Evolutionary conservation across 192 early-diverging fungal genomes (phyloP).

Genomic region (Ambispora gerdemannii): DNA sequence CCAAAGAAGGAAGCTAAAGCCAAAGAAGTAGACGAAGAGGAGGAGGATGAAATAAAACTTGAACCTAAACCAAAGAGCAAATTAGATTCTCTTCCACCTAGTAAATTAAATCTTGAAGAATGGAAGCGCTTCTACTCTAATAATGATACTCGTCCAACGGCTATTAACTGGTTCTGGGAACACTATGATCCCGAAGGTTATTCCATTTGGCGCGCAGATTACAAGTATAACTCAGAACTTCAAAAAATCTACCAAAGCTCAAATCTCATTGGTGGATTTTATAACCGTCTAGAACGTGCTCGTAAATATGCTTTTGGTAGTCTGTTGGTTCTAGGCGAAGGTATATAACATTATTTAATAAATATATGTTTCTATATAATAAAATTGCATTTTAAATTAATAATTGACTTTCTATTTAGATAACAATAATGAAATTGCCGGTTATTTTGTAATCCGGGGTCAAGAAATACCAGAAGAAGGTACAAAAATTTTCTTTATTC

Average conservation of each 20-base stretch:
- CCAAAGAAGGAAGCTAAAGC: slow-evolving; percentile 54
- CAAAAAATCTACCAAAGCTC: slow-evolving; percentile 85
- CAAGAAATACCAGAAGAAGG: slow-evolving; percentile 71
- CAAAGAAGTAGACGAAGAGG: slow-evolving; percentile 51
- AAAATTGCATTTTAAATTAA: no score
- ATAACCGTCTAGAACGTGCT: slow-evolving; percentile 84
- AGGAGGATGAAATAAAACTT: slow-evolving; percentile 60
- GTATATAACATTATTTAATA: background rate
- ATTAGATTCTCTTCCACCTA: slow-evolving; percentile 81
- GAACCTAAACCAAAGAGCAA: slow-evolving; percentile 89
- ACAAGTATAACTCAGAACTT: slow-evolving; percentile 96
- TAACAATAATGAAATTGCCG: slow-evolving; percentile 85
- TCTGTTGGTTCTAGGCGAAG: slow-evolving; percentile 74
- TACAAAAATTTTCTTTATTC: background rate
- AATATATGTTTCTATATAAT: no score
- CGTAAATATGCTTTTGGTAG: slow-evolving; percentile 94
- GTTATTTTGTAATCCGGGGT: slow-evolving; percentile 94
- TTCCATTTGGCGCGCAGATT: slow-evolving; percentile 89
- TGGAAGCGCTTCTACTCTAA: slow-evolving; percentile 99
- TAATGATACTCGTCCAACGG: slow-evolving; percentile 83
- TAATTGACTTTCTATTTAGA: slow-evolving; percentile 46
- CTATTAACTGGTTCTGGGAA: slow-evolving; percentile 94
- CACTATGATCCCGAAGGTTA: slow-evolving; percentile 82
- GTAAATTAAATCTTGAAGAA: slow-evolving; percentile 79
- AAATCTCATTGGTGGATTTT: slow-evolving; percentile 94